phyloP scores from a whole-genome alignment of 805 yeast species.

The Kodamaea restingae region DNA sequence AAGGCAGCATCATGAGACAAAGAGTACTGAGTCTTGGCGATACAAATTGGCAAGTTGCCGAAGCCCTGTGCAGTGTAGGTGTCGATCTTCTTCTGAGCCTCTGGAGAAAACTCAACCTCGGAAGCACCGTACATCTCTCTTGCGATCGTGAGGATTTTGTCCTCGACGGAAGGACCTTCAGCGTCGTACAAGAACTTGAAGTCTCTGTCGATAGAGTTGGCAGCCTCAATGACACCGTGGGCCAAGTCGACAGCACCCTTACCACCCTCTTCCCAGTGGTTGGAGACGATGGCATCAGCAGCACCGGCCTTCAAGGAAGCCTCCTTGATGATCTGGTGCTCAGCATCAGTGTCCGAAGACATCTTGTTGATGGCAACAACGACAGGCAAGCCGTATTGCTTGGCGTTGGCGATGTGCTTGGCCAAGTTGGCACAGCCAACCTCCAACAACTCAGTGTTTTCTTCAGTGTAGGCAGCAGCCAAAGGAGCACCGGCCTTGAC shows the following conservation, averaged over 20 bases:
- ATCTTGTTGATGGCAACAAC: conserved; percentile 80
- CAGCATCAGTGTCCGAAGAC: conserved; percentile 66
- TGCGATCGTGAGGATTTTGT: conserved; percentile 64
- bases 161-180: conserved; percentile 58
- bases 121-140: conserved; percentile 76
- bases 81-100: conserved; percentile 66
- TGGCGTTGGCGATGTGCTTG: conserved; percentile 73
- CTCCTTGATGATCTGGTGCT: conserved; percentile 63
- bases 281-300: conserved; percentile 68
- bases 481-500: conserved; percentile 81
- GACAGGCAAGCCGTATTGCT: conserved; percentile 69
- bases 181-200: conserved; percentile 57
- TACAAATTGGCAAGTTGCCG: conserved; percentile 73
- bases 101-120: conserved; percentile 62
- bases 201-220: conserved; percentile 42
- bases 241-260: conserved; percentile 74
- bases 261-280: conserved; percentile 90
- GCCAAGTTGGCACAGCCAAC: conserved; percentile 72
- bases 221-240: conserved; percentile 61
- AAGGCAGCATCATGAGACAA: conserved; percentile 76
- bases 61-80: conserved; percentile 71
- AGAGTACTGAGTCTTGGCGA: conserved; percentile 84
- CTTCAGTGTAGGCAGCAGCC: conserved; percentile 68
- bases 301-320: conserved; percentile 77
- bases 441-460: conserved; percentile 63